Percentiles rank a stretch among this genome's conserved stretches.
phyloP scores from a whole-genome alignment of 108 stramenopile species.

The Cylindrotheca fusiformis region DNA sequence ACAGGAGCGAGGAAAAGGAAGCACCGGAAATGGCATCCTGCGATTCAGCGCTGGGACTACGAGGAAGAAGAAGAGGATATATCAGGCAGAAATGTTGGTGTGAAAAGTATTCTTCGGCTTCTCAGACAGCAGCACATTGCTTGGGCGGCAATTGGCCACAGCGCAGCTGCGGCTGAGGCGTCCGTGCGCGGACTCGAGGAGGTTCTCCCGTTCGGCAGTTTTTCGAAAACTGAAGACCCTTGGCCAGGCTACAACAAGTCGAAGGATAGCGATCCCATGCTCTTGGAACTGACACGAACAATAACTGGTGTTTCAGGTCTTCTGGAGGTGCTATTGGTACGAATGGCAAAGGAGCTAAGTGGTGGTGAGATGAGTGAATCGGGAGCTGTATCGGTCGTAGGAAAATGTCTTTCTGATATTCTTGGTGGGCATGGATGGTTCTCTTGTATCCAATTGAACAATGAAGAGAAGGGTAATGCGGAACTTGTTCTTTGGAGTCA shows the following conservation, averaged over 20 bases:
- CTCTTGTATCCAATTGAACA: constrained; percentile 1
- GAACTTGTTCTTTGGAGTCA: constrained; percentile 60
- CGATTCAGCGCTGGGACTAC: constrained; percentile 80
- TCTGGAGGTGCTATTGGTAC: constrained; percentile 51
- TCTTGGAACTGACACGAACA: constrained; percentile 74
- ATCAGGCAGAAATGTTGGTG: not conserved
- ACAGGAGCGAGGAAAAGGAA: constrained; percentile 35
- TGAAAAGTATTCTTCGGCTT: constrained; percentile 58
- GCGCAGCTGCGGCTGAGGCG: constrained; percentile 77
- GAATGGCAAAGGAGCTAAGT: constrained; percentile 33
- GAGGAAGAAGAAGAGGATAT: constrained; percentile 52
- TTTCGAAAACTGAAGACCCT: constrained; percentile 72
- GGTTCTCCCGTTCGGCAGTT: constrained; percentile 69
- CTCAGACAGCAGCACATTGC: constrained; percentile 83
- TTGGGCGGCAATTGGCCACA: constrained; percentile 84
- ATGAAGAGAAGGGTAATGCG: constrained; percentile 20
- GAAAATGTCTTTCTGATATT: constrained; percentile 59
- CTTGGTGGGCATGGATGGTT: constrained; percentile 71
- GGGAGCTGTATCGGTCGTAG: constrained; percentile 43
- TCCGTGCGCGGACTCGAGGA: constrained; percentile 68
- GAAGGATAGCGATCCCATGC: constrained; percentile 66
- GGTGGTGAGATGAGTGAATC: not conserved
- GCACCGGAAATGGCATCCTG: constrained; percentile 59
- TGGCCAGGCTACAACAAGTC: constrained; percentile 58
- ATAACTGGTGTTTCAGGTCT: constrained; percentile 68